phyloP scores from a whole-genome alignment of 2,329 filamentous ascomycete genomes.

The Curvularia eragrostidis region DNA sequence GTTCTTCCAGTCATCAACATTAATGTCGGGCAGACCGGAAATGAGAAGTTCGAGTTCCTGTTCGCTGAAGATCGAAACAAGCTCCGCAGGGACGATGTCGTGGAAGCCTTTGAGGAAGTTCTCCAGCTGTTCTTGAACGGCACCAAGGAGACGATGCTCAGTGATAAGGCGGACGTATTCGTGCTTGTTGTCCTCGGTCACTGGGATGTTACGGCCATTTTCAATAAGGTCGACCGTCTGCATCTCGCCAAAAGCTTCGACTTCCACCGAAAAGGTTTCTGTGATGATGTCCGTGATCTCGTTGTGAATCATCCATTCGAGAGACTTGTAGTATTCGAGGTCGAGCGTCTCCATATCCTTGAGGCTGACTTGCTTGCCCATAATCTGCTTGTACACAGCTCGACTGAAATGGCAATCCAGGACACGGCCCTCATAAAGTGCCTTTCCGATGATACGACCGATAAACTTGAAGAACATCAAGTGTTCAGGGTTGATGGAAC shows the following conservation, averaged over 20 bases:
- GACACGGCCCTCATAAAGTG: constrained; percentile 92
- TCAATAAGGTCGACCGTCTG: constrained; percentile 85
- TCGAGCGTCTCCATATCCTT: constrained; percentile 99
- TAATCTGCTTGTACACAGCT: constrained; percentile 96
- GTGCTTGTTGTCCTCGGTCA: constrained; percentile 98
- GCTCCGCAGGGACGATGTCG: constrained; percentile 92
- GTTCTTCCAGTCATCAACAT: constrained; percentile 98
- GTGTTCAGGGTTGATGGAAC: constrained; percentile 93
- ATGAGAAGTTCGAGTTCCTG: constrained; percentile 97
- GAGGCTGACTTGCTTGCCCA: constrained; percentile 92
- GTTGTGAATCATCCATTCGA: constrained; percentile 98
- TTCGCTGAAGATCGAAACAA: constrained; percentile 98
- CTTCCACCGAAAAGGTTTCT: constrained; percentile 93
- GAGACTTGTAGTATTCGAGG: constrained; percentile 97
- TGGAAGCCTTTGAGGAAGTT: constrained; percentile 95
- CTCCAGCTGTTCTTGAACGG: constrained; percentile 93
- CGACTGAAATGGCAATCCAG: constrained; percentile 99
- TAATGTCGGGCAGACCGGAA: constrained; percentile 94
- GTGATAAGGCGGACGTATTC: constrained; percentile 95
- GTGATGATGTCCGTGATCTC: constrained; percentile 98
- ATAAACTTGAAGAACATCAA: constrained; percentile 99
- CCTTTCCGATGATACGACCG: constrained; percentile 96
- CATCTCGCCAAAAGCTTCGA: constrained; percentile 90
- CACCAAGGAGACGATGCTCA: constrained; percentile 89
- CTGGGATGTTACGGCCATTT: constrained; percentile 87